phyloP scores from a whole-genome alignment of 1,284 basidiomycete genomes.

The Wallemia ichthyophaga region DNA sequence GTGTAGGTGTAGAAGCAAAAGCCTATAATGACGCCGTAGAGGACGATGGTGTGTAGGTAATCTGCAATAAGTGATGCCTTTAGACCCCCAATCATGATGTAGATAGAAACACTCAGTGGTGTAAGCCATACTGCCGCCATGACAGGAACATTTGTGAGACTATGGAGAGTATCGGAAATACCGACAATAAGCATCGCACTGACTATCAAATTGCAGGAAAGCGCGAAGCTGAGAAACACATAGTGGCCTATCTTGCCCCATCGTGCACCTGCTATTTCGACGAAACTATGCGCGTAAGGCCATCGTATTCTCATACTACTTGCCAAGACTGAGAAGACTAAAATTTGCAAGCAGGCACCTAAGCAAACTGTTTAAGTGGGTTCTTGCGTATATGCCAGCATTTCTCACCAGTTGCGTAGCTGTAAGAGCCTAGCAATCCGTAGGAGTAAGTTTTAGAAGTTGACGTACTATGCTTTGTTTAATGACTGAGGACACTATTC shows the following conservation, averaged over 20 bases:
- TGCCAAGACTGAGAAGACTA: neutral
- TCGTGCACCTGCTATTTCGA: conserved; percentile 33
- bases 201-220: conserved; percentile 51
- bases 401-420: too few species aligned
- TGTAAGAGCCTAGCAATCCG: neutral
- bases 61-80: conserved; percentile 11
- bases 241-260: conserved; percentile 46
- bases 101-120: conserved; percentile 23
- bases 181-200: conserved; percentile 22
- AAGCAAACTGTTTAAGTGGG: too few species aligned
- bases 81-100: conserved; percentile 2
- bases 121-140: conserved; percentile 51
- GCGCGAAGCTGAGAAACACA: conserved; percentile 43
- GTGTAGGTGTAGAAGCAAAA: conserved; percentile 24
- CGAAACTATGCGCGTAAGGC: conserved; percentile 18
- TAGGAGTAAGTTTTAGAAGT: neutral
- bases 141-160: conserved; percentile 52
- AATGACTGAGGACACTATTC: too few species aligned
- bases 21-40: conserved; percentile 22
- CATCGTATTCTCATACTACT: neutral
- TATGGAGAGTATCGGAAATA: conserved; percentile 43
- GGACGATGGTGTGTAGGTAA: conserved; percentile 23
- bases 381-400: too few species aligned
- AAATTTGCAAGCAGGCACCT: neutral
- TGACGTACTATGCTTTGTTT: neutral